Percentiles rank a stretch among this genome's conserved stretches.
These are phyloP conservation scores for Cladochytrium replicatum DNA, from an alignment of 192 early-diverging fungal species.

Conservation along the genomic window DNA sequence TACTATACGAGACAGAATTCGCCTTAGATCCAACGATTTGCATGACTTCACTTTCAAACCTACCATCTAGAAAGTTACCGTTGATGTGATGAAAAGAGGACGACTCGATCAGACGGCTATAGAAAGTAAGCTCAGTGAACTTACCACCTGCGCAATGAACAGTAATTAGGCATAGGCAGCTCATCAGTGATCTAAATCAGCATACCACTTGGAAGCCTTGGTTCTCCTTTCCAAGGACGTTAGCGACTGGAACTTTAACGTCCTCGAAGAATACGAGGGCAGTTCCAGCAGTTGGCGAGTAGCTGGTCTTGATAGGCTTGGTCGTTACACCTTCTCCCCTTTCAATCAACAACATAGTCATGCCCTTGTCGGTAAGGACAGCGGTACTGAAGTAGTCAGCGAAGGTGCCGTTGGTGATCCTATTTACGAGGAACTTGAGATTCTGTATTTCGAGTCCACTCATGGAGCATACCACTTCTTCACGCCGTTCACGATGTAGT, in stretches of 20 bases:
- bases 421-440: too few species aligned
- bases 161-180: background rate
- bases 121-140: constrained; percentile 2
- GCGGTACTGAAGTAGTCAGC: constrained; percentile 25
- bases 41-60: too few species aligned
- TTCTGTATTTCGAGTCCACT: too few species aligned
- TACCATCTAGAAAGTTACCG: too few species aligned
- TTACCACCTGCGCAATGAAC: background rate
- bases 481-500: constrained; percentile 26
- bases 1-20: constrained; percentile 43
- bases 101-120: too few species aligned
- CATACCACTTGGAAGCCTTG: constrained; percentile 41
- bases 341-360: constrained; percentile 46
- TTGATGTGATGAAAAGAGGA: too few species aligned
- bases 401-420: constrained; percentile 9
- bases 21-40: too few species aligned
- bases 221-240: constrained; percentile 40
- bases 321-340: constrained; percentile 34
- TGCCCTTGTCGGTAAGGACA: constrained; percentile 19
- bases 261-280: constrained; percentile 42
- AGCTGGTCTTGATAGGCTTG: constrained; percentile 44
- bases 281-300: constrained; percentile 39
- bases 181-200: too few species aligned
- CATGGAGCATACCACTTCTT: too few species aligned
- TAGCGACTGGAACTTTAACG: constrained; percentile 44